These are phyloP conservation scores for Firmiana major DNA, from an alignment of 345 rosid genomes.

Conservation along the genomic window DNA sequence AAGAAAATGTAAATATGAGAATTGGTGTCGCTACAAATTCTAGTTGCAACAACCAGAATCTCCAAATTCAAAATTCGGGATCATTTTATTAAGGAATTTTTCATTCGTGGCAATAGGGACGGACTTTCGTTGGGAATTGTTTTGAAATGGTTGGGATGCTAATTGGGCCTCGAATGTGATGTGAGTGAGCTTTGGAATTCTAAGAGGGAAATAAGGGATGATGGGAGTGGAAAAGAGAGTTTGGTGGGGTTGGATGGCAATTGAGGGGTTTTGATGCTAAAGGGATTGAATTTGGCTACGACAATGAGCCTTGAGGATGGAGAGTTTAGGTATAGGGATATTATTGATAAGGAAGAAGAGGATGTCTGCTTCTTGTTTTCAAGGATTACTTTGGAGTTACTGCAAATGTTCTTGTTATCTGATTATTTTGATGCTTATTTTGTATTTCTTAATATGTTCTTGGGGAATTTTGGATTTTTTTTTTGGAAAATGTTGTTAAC, in stretches of 20 bases:
- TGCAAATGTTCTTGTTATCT: not conserved
- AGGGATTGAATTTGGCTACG: slow-evolving; percentile 84
- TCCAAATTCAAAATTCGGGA: too few species aligned
- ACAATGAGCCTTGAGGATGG: slow-evolving; percentile 92
- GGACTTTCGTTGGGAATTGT: slow-evolving; percentile 94
- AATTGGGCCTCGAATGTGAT: slow-evolving; percentile 90
- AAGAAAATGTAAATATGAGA: too few species aligned
- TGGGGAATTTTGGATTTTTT: not conserved
- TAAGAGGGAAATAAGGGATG: slow-evolving; percentile 51
- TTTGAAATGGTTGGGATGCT: slow-evolving; percentile 55
- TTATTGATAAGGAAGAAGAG: slow-evolving; percentile 90
- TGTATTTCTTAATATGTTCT: not conserved
- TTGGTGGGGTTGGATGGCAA: slow-evolving; percentile 39
- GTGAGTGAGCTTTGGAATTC: slow-evolving; percentile 73
- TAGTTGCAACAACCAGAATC: too few species aligned
- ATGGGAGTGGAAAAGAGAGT: slow-evolving; percentile 49
- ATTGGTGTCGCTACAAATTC: too few species aligned
- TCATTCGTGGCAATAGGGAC: slow-evolving; percentile 81
- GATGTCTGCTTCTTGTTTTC: slow-evolving; percentile 71
- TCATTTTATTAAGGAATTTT: too few species aligned
- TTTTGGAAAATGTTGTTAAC: not conserved
- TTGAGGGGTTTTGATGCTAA: slow-evolving; percentile 51
- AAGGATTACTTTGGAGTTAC: slow-evolving; percentile 65
- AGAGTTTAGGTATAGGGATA: slow-evolving; percentile 91
- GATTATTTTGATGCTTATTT: not conserved